These are phyloP conservation scores for Fusarium mexicanum DNA, from an alignment of 2,329 filamentous ascomycete species.

Conservation along the genomic window DNA sequence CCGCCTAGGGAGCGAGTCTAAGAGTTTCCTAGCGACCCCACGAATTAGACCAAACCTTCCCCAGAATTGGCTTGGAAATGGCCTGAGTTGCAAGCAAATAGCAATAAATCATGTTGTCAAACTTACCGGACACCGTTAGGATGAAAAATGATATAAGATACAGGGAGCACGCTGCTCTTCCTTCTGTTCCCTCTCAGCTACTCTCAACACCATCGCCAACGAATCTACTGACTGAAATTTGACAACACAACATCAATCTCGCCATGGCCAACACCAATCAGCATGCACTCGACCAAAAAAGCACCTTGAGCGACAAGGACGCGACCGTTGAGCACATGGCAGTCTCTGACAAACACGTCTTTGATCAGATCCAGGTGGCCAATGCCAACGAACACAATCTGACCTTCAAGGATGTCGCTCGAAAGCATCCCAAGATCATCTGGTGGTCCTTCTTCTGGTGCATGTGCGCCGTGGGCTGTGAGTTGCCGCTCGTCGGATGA, in stretches of 20 bases:
- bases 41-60: background rate
- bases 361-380: background rate
- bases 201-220: background rate
- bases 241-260: background rate
- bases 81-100: background rate
- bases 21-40: background rate
- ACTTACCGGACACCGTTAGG: background rate
- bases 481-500: background rate
- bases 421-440: background rate
- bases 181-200: background rate
- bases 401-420: background rate
- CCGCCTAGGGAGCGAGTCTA: background rate
- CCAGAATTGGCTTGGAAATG: background rate
- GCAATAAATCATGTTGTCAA: background rate
- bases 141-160: background rate
- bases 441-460: background rate
- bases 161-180: background rate
- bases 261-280: background rate
- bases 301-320: background rate
- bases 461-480: background rate
- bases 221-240: background rate
- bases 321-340: background rate
- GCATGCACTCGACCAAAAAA: background rate
- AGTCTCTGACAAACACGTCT: background rate
- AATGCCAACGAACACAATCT: background rate